Evolutionary conservation across 441 rosid species (phyloP).

Genomic region (Oxalis stricta): DNA sequence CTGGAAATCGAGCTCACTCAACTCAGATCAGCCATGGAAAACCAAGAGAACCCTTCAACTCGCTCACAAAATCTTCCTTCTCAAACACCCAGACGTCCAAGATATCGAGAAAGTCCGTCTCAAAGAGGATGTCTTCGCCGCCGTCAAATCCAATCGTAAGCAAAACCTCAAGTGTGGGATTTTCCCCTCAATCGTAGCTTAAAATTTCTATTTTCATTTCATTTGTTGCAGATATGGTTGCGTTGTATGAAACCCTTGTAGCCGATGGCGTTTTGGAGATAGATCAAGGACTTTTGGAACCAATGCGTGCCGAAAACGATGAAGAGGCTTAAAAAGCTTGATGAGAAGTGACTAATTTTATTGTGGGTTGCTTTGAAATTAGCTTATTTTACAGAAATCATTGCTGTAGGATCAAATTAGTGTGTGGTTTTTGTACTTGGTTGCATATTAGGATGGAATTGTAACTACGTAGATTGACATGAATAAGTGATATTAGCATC

Average conservation of each 20-base stretch:
- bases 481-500: too few relatives aligned
- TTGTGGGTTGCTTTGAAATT: not conserved
- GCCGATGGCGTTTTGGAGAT: conserved; percentile 49
- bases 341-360: conserved; percentile 54
- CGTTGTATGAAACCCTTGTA: conserved; percentile 78
- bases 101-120: conserved; percentile 90
- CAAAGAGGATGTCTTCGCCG: conserved; percentile 72
- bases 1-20: conserved; percentile 2
- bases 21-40: conserved; percentile 48
- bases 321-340: conserved; percentile 85
- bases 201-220: not conserved
- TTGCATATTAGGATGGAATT: not conserved
- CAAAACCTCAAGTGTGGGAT: not conserved
- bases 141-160: conserved; percentile 61
- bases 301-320: conserved; percentile 51
- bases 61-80: conserved; percentile 70
- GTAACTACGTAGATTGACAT: not conserved
- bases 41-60: conserved; percentile 66
- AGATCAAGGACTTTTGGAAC: conserved; percentile 54
- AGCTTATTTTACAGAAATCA: too few relatives aligned
- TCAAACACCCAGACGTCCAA: conserved; percentile 61
- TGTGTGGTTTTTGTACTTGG: not conserved
- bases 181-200: not conserved
- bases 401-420: not conserved
- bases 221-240: conserved; percentile 53